Conservation (phyloP, 257 asterid genomes). For the Solanum chilense region DNA sequence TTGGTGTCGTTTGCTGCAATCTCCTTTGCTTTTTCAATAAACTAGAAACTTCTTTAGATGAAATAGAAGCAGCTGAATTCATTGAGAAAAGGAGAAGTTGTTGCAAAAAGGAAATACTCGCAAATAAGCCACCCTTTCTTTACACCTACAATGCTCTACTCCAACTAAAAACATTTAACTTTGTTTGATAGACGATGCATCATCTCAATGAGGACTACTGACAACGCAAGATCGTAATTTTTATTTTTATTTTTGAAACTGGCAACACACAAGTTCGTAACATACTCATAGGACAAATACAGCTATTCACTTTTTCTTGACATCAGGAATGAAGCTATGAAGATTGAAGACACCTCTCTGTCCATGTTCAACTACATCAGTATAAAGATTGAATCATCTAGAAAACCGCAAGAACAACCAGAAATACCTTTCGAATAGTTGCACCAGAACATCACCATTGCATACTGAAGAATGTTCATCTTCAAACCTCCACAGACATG, state of each 20-base stretch:
- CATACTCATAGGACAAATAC: background rate
- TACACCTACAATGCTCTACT: background rate
- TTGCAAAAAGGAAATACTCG: background rate
- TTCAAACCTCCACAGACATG: conserved; percentile 23
- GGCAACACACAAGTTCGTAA: background rate
- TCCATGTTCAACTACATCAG: background rate
- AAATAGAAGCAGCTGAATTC: background rate
- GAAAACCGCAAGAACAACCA: background rate
- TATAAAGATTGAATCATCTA: background rate
- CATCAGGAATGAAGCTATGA: background rate
- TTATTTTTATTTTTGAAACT: background rate
- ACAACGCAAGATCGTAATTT: background rate
- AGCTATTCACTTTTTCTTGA: background rate
- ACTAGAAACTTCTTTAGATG: background rate
- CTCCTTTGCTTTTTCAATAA: background rate
- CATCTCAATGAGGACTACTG: background rate
- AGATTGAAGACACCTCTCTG: background rate
- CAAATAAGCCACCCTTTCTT: background rate
- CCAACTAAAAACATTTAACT: background rate
- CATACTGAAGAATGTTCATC: conserved; percentile 26
- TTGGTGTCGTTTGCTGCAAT: background rate
- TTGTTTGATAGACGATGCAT: background rate
- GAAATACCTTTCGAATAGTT: conserved; percentile 18
- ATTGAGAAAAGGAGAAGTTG: background rate
- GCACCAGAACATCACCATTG: conserved; percentile 32